Evolutionary conservation across 148 eudicot species (phyloP).

Genomic region (Cornus controversa): DNA sequence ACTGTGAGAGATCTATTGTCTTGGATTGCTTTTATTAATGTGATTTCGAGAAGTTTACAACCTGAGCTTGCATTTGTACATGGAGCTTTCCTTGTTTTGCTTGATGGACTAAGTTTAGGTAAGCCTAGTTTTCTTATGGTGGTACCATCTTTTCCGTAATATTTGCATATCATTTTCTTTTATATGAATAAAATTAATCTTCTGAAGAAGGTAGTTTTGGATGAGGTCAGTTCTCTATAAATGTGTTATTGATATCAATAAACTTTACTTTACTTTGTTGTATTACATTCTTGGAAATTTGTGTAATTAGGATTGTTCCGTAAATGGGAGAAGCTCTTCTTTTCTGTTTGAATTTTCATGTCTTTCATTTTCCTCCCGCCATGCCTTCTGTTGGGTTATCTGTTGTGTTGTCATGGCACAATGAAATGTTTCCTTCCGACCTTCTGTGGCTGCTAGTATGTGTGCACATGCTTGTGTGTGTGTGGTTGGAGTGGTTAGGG

Average conservation of each 20-base stretch:
- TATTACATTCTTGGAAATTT: not conserved
- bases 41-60: conserved; percentile 43
- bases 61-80: conserved; percentile 70
- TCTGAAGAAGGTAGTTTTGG: not conserved
- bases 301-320: not conserved
- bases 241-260: not conserved
- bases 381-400: not conserved
- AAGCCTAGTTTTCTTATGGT: conserved; percentile 5
- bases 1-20: conserved; percentile 94
- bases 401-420: not conserved
- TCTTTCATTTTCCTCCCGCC: not conserved
- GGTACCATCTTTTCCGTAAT: not conserved
- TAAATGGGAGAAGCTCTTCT: not conserved
- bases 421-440: not conserved
- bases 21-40: conserved; percentile 78
- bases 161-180: not conserved
- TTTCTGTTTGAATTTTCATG: not conserved
- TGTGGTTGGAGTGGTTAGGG: not conserved
- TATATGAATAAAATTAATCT: not conserved
- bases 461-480: not conserved
- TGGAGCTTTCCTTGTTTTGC: conserved; percentile 92
- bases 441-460: not conserved
- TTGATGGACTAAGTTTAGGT: conserved; percentile 95
- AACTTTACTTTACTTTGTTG: not conserved
- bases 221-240: not conserved